Evolutionary conservation across 768 basidiomycete genomes (phyloP), one percentile per base, ranked within the genome.

Genomic region (Calocybe indica): DNA sequence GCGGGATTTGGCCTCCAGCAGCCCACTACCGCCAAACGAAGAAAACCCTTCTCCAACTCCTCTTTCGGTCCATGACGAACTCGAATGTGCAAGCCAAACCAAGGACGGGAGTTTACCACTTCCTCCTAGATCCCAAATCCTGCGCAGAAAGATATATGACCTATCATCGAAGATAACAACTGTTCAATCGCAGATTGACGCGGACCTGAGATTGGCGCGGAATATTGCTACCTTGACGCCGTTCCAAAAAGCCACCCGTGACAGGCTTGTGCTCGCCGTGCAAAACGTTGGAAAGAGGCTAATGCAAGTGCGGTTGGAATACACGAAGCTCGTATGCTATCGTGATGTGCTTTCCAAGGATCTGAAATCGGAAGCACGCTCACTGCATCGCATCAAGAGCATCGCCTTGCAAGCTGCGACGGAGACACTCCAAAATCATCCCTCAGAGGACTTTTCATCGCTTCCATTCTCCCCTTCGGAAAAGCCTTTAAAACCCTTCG

Each of bases 181-280:
- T 2, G 70, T 72, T 28, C 78, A 83, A 51, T 59, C 72, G 1
- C 75, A 79, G 50, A 80, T 95, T 15, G 80, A 86, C 42, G 63
- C 75, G 7, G 79, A 86, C 52, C 65, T 93, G 61, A 82, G 85
- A 12, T 69, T 85, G 37, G 79, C 86, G 14, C 83, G 88, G 37
- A 95, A 94, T 57, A 74, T 97, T 14, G 84, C 84, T 1, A 79
- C 87, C 37, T 73, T 97, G 35, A 86, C 90, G 11, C 94, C 96
- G 3, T 94, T 98, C 63, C 89, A 85, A 58, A 80, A 80, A 41
- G 72, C 83, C 7, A 93, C 93, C 3, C 80, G 93, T 40, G 88
- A 91, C 52, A 78, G 83, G 39, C 74, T 99, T 28, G 67, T 78
- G 15, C 55, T 66, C 15, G 73, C 82, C 2, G 69, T 93, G 12